Percentiles rank a stretch among this genome's conserved stretches.
Conservation (phyloP, 768 basidiomycete genomes). For the Termitomyces sp. region DNA sequence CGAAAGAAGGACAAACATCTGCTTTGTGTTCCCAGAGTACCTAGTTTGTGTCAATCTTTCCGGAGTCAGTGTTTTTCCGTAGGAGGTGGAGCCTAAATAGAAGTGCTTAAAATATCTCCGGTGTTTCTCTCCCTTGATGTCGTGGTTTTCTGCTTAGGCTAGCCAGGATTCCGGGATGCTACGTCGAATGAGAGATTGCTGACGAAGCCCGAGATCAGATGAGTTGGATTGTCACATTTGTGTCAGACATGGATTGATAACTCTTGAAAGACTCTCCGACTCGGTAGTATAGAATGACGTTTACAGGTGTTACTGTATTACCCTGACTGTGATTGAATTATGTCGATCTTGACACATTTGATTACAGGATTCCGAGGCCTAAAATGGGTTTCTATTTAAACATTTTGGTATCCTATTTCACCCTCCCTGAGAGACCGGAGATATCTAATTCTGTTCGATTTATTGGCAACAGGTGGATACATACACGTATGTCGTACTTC, state of each 20-base stretch:
- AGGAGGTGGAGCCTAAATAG: not conserved
- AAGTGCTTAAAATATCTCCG: not conserved
- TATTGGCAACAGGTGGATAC: not conserved
- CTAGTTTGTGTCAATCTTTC: not conserved
- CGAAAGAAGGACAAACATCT: not conserved
- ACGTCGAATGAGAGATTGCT: not conserved
- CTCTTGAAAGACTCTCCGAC: not conserved
- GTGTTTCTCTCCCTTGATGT: not conserved
- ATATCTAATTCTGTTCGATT: too few relatives aligned
- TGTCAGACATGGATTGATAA: not conserved
- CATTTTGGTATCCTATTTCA: not conserved
- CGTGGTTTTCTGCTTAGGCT: not conserved
- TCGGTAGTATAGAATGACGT: not conserved
- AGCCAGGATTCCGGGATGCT: not conserved
- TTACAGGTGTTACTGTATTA: not conserved
- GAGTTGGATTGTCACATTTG: not conserved
- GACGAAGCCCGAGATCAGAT: not conserved
- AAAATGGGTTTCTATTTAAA: not conserved
- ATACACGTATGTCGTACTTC: not conserved
- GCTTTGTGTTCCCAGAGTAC: not conserved
- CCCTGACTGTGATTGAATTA: not conserved
- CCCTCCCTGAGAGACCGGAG: not conserved
- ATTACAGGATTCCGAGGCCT: not conserved
- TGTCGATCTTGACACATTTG: not conserved
- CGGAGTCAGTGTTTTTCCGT: not conserved